Percentiles rank a stretch among this genome's conserved stretches.
Evolutionary conservation across 2,329 filamentous ascomycete species (phyloP).

Genomic region (Botrytis pseudocinerea): DNA sequence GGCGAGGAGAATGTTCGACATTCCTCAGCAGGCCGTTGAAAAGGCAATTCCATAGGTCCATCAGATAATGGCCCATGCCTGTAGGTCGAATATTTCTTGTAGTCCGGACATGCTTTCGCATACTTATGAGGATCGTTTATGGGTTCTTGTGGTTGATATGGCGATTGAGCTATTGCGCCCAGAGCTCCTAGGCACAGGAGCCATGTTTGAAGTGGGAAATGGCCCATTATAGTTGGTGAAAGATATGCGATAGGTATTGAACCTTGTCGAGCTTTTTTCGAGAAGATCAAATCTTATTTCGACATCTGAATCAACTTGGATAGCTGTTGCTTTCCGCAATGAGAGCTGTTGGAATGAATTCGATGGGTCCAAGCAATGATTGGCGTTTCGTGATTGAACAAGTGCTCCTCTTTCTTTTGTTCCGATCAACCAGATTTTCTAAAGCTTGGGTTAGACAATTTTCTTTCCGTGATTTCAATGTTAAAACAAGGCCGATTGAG

Average conservation of each 20-base stretch:
- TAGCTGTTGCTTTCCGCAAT: constrained; percentile 8
- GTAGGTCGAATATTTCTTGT: constrained; percentile 39
- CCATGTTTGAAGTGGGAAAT: background rate
- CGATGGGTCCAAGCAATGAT: constrained; percentile 9
- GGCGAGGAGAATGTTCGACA: constrained; percentile 90
- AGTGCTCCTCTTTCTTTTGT: background rate
- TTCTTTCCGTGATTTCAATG: background rate
- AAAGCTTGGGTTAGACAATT: no score
- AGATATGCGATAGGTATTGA: background rate
- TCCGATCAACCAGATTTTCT: background rate
- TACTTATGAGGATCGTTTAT: constrained; percentile 25
- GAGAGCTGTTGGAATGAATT: background rate
- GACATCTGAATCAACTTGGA: background rate
- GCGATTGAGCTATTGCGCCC: constrained; percentile 19
- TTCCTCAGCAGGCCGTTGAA: constrained; percentile 74
- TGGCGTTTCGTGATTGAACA: background rate
- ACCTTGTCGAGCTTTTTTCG: background rate
- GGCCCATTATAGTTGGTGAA: background rate
- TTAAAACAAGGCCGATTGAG: background rate
- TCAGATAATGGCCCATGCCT: constrained; percentile 73
- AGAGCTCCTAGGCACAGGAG: constrained; percentile 22
- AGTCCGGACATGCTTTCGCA: constrained; percentile 40
- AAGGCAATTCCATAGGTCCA: constrained; percentile 78
- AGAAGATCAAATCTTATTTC: background rate
- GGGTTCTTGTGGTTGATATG: constrained; percentile 16